Evolutionary conservation across 2,329 filamentous ascomycete genomes (phyloP).

Genomic region (Ceratocystis cubensis): DNA sequence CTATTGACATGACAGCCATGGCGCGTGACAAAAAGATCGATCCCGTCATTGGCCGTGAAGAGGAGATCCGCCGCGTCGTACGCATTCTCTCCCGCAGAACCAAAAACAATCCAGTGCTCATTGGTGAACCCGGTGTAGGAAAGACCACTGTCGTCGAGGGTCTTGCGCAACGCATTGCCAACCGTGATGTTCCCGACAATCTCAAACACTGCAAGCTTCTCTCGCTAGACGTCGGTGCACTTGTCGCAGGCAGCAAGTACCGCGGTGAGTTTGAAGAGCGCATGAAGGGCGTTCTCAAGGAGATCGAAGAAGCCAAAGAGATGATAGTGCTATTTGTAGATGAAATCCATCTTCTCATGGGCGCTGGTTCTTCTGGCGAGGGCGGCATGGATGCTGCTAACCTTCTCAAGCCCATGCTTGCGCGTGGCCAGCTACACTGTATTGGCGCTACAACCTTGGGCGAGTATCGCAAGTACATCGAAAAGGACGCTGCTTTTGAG

Average conservation of each 20-base stretch:
- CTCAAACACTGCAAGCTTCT: conserved; percentile 86
- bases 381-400: conserved; percentile 99
- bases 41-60: conserved; percentile 90
- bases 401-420: conserved; percentile 94
- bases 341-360: conserved; percentile 97
- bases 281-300: conserved; percentile 97
- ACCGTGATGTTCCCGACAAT: conserved; percentile 91
- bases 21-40: conserved; percentile 96
- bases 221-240: conserved; percentile 84
- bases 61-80: conserved; percentile 85
- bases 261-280: conserved; percentile 96
- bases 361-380: conserved; percentile 83
- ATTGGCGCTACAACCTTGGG: conserved; percentile 91
- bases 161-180: conserved; percentile 87
- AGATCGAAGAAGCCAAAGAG: conserved; percentile 87
- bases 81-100: conserved; percentile 85
- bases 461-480: conserved; percentile 97
- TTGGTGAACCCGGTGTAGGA: conserved; percentile 94
- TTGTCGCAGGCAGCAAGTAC: conserved; percentile 97
- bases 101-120: conserved; percentile 97
- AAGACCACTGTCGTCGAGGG: conserved; percentile 98
- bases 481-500: conserved; percentile 96
- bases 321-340: conserved; percentile 98
- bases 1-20: conserved; percentile 95
- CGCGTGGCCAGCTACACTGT: conserved; percentile 90